Conservation (phyloP, 805 yeast species). For the Aciculoconidium aculeatum region DNA sequence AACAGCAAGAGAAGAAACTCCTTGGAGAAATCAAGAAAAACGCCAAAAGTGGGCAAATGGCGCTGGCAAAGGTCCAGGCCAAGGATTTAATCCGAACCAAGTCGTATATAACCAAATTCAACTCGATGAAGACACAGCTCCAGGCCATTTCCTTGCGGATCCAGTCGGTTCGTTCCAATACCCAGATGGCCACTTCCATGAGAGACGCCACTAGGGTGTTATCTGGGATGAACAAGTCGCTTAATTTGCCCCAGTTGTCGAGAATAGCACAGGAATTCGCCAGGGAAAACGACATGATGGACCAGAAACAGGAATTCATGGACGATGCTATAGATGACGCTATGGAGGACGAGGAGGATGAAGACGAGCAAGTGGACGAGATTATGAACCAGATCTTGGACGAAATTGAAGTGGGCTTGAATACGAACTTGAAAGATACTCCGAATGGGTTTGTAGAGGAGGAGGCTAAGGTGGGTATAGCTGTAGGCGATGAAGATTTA, state of each 20-base stretch:
- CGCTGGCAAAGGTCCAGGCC: slow-evolving; percentile 91
- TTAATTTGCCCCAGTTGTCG: slow-evolving; percentile 87
- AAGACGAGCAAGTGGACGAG: slow-evolving; percentile 87
- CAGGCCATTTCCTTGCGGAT: slow-evolving; percentile 91
- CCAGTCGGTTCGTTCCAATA: slow-evolving; percentile 88
- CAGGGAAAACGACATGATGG: slow-evolving; percentile 92
- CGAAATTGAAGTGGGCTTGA: slow-evolving; percentile 89
- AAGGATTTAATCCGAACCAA: slow-evolving; percentile 89
- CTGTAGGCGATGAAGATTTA: slow-evolving; percentile 66
- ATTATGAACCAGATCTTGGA: slow-evolving; percentile 88
- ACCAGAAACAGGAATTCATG: slow-evolving; percentile 97
- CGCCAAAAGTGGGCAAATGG: slow-evolving; percentile 84
- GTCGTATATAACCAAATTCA: slow-evolving; percentile 78
- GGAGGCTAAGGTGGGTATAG: slow-evolving; percentile 44
- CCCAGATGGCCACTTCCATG: slow-evolving; percentile 94
- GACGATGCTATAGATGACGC: slow-evolving; percentile 97
- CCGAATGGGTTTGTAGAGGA: slow-evolving; percentile 39
- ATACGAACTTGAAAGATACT: slow-evolving; percentile 40
- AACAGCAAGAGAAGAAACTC: slow-evolving; percentile 86
- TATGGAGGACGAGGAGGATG: slow-evolving; percentile 74
- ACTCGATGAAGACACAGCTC: slow-evolving; percentile 87
- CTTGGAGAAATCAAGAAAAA: slow-evolving; percentile 81
- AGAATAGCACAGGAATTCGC: slow-evolving; percentile 94
- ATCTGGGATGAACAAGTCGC: slow-evolving; percentile 79
- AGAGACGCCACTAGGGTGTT: slow-evolving; percentile 83